Base-by-base conservation (phyloP, 2,329 filamentous ascomycete species). In the Aspergillus fumigatus region DNA sequence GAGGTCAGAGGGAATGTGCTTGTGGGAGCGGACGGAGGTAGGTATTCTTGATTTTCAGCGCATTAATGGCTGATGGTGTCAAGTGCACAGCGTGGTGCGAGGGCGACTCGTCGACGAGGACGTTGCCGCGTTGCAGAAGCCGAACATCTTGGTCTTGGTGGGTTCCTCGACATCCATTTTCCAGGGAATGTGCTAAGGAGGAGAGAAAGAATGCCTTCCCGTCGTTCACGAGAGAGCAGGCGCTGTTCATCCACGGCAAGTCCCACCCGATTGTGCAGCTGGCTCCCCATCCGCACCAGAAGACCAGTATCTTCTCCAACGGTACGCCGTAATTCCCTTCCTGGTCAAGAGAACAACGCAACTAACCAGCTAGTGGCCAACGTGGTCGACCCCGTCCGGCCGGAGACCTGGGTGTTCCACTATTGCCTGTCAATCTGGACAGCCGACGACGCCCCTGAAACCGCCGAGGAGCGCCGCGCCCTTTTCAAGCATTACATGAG, bases 151-250 rank as follows among this genome's bases (percentile, higher is more conserved):
- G 29, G 29, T 32, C 14, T 32, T 32, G 4, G 29, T 32, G 14
- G 4, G 29, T 32, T 11, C 0, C 3, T 29, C 11, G 3, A 3
- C 29, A 0, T 5, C 0, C 5, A 32, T 32, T 4, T 11, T 0
- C 11, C 14, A n/a, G 29, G 29, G 11, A 32, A 14, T 1, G 0
- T 1, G 29, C 29, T 32, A 11, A 29, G 3, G 27, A 3, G 14
- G 14, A 6, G 19, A 43, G 19, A 9, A 9, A 43, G 40, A 43
- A 21, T 21, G n/a, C 40, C 8, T 43, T 43, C 40, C 40, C 40
- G 0, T 3, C 40, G 40, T 43, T n/a, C 19, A 3, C 40, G 4
- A 21, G 40, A 17, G 19, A 43, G 14, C 40, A 43, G 7, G 40
- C 40, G 2, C 40, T 21, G 3, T 43, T 43, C 9, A 43, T 43